Evolutionary conservation across 2,329 filamentous ascomycete genomes (phyloP).

Genomic region (Macrophomina pseudophaseolina): DNA sequence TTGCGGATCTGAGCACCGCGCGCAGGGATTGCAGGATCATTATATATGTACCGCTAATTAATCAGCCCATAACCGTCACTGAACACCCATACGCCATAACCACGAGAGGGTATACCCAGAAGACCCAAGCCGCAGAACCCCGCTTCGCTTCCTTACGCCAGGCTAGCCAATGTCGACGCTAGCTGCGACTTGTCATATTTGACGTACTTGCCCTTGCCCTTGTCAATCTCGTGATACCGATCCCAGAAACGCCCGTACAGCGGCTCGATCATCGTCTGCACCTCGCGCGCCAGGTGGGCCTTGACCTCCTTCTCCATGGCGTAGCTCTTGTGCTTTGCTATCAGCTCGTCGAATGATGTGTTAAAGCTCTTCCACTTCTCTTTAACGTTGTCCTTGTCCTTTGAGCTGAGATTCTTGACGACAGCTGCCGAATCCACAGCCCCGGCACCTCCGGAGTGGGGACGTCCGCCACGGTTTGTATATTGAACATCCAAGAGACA

Average conservation of each 20-base stretch:
- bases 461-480: conserved; percentile 75
- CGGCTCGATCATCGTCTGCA: conserved; percentile 90
- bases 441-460: conserved; percentile 60
- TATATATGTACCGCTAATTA: conserved; percentile 11
- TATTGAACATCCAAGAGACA: conserved; percentile 88
- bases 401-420: conserved; percentile 80
- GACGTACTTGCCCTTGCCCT: conserved; percentile 96
- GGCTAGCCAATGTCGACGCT: conserved; percentile 62
- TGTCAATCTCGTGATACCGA: conserved; percentile 95
- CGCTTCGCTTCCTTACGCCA: conserved; percentile 41
- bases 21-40: conserved; percentile 9
- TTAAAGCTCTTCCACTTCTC: conserved; percentile 96
- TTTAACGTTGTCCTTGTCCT: conserved; percentile 96
- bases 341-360: conserved; percentile 84
- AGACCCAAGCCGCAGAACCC: conserved; percentile 29
- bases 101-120: conserved; percentile 25
- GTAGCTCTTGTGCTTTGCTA: conserved; percentile 79
- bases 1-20: not conserved
- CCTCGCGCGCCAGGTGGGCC: conserved; percentile 77
- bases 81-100: conserved; percentile 23
- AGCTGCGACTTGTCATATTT: conserved; percentile 92
- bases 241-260: conserved; percentile 97
- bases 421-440: conserved; percentile 77
- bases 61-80: not conserved
- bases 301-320: conserved; percentile 92